These are phyloP conservation scores for Phaeotremella fagi DNA, from an alignment of 768 basidiomycete genomes.

Conservation along the genomic window DNA sequence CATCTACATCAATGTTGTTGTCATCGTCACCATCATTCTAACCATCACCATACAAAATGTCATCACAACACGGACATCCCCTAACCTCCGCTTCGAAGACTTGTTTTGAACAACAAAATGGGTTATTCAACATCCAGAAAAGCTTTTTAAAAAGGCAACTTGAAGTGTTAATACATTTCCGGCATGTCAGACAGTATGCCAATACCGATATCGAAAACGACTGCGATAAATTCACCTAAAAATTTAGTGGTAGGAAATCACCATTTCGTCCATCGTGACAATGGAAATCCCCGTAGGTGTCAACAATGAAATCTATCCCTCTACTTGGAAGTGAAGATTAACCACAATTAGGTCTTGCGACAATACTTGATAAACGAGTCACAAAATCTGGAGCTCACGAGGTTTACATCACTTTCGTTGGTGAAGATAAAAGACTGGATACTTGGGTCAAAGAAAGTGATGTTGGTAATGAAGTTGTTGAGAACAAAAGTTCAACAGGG, in stretches of 20 bases:
- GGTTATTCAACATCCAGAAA: too few species aligned
- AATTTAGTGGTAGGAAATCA: constrained; percentile 1
- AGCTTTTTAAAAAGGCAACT: too few species aligned
- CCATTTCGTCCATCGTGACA: constrained; percentile 17
- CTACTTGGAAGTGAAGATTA: background rate
- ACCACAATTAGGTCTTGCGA: constrained; percentile 13
- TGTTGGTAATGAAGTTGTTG: constrained; percentile 11
- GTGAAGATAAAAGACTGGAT: constrained; percentile 39
- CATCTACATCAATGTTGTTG: too few species aligned
- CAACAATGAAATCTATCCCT: background rate
- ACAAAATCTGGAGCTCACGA: constrained; percentile 15
- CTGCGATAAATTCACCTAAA: background rate
- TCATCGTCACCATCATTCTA: too few species aligned
- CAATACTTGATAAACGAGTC: constrained; percentile 10
- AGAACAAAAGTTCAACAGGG: background rate
- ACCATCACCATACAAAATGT: background rate
- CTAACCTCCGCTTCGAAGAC: background rate
- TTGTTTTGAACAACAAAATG: too few species aligned
- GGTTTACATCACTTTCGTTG: constrained; percentile 31
- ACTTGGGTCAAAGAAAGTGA: constrained; percentile 24
- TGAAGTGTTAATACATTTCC: too few species aligned
- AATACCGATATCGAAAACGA: too few species aligned
- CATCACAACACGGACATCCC: background rate
- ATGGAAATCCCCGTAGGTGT: constrained; percentile 18
- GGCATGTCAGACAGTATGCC: too few species aligned